Evolutionary conservation across 2,329 filamentous ascomycete species (phyloP), one percentile per base, ranked within the genome.

Genomic region (Cytospora piceae): DNA sequence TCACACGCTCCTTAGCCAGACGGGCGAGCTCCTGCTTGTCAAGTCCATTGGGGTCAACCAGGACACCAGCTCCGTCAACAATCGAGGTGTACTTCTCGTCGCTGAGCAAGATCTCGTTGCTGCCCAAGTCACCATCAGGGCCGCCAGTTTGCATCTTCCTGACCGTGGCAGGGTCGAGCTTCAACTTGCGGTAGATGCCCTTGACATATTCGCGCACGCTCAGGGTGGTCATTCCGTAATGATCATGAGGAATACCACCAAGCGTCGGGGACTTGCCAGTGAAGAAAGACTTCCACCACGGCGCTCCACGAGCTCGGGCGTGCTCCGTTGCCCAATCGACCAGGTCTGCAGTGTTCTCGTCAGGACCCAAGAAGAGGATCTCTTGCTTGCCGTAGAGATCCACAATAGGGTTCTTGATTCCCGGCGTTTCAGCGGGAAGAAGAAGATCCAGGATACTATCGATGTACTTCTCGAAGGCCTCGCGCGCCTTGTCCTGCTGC

Each of bases 241-340:
- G 81, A 77, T 99, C 95, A 78, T 99, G 95, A 46, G 95, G 95
- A 71, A 99, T 99, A 75, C 95, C 95, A 69, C 95, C 95, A 17
- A 99, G 86, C 79, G 91, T 95, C 61, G 93, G 95, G 72, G 93
- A 97, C 85, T 99, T 99, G 74, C 95, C 95, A 2, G 95, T 99
- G 85, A 99, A 99, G 87, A 99, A 99, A 0, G 95, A 99, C 84
- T 99, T 99, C 95, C 95, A 99, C 93, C 94, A 99, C 32, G 93
- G 93, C 5, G 95, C 95, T 55, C 93, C 93, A 72, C 95, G 89
- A 68, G 82, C 82, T 61, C 93, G 88, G 67, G 95, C 95, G 77
- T 99, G 95, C 78, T 95, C 90, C 1, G 95, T 99, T n/a, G 95
- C 95, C 95, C 95, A 99, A 79, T 99, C 89, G 60, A 99, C 95